Percentiles rank a stretch among this genome's conserved stretches.
These are phyloP conservation scores for Magnolia kwangsiensis DNA, from an alignment of 164 flowering plant genomes.

Conservation along the genomic window DNA sequence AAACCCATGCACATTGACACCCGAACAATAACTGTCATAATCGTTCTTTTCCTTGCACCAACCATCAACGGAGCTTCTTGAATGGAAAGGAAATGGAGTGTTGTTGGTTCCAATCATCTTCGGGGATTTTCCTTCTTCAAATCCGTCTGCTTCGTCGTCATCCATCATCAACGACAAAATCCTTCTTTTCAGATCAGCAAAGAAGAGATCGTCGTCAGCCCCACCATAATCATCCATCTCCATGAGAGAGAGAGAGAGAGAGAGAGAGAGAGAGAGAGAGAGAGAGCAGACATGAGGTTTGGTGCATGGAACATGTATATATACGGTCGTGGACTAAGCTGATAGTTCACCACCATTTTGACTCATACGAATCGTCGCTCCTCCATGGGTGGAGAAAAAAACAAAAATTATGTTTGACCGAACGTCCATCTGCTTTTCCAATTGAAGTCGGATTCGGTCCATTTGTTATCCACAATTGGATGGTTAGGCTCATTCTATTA, in stretches of 20 bases:
- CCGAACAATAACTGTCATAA: not conserved
- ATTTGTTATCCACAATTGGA: not conserved
- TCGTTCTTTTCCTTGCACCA: not conserved
- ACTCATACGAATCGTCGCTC: too few species aligned
- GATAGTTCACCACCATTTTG: not conserved
- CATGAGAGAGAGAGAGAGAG: not conserved
- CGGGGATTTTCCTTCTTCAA: not conserved
- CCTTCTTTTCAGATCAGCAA: not conserved
- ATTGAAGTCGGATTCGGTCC: not conserved
- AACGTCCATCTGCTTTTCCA: not conserved
- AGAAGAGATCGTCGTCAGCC: not conserved
- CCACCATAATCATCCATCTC: not conserved
- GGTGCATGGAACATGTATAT: not conserved
- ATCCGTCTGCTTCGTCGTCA: not conserved
- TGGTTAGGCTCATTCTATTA: not conserved
- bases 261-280: not conserved
- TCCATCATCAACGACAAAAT: not conserved
- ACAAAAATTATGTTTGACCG: too few species aligned
- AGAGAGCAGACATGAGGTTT: not conserved
- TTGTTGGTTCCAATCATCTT: too few species aligned
- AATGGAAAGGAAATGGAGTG: too few species aligned
- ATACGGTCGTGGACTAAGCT: not conserved
- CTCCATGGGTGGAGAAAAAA: too few species aligned
- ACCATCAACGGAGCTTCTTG: not conserved
- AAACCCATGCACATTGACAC: not conserved